Base-by-base conservation (phyloP, 495 filamentous ascomycete genomes). In the Cenococcum geophilum region DNA sequence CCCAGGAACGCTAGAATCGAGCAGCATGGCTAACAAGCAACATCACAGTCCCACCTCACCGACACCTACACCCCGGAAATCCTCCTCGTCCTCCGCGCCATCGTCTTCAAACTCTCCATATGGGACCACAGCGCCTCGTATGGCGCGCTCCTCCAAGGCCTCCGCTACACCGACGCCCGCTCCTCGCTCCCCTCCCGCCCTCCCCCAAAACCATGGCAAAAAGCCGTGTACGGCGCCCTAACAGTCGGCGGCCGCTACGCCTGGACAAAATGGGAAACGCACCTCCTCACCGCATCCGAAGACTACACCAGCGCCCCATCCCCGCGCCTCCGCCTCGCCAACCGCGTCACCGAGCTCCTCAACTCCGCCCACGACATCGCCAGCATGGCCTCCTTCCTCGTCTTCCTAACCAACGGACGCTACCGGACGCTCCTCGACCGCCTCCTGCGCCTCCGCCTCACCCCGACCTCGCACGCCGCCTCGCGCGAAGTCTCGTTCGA, bases 51-150 rank as follows among this genome's bases (percentile, higher is more conserved):
- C 62, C 79, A 85, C 72, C 62, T 88, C 50, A 75, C 80, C 50
- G 89, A 95, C 68, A 88, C 95, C 53, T 96, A 88, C 86, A 86
- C 86, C 4, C 78, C 89, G 47, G 93, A 97, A 74, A 92, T 97
- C 48, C 78, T 86, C 55, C 77, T 96, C 21, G 16, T 76, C 0
- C 78, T 99, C 57, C 82, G 95, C 12, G 82, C 85, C 6, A 77
- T 91, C 1, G 77, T 99, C 16, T 99, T 95, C 78, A 97, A 97
- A 72, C 80, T 99, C 61, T 88, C 88, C 1, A 88, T 97, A 54
- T 99, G 93, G 93, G 92, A 97, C 71, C 89, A 96, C 71, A 81
- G 96, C 75, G 87, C 95, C 20, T 92, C 89, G 0, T 99, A 99
- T 71, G 93, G 93, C 58, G 95, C 95, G 16, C 85, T 88, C 4